phyloP scores from a whole-genome alignment of 768 basidiomycete species.

The Austroboletus festivus region DNA sequence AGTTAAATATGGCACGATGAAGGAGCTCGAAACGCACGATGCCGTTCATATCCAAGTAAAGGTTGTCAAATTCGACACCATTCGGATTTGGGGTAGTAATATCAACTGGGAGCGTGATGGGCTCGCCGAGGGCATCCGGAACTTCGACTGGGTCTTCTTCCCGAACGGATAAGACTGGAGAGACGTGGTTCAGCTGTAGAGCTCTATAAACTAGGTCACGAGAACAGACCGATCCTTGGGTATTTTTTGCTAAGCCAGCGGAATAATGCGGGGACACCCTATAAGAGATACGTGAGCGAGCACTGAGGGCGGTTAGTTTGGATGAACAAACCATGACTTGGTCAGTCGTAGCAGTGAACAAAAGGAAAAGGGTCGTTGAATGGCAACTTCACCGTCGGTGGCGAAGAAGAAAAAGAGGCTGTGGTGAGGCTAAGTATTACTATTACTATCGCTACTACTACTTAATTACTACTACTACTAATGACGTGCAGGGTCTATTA shows the following conservation, averaged over 20 bases:
- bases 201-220: not conserved
- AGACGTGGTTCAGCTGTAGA: not conserved
- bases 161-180: slow-evolving; percentile 66
- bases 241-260: slow-evolving; percentile 99
- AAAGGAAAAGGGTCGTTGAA: not conserved
- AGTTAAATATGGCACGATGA: too few species aligned
- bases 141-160: slow-evolving; percentile 82
- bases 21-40: slow-evolving; percentile 57
- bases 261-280: slow-evolving; percentile 98
- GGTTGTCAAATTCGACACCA: slow-evolving; percentile 89
- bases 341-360: not conserved
- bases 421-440: not conserved
- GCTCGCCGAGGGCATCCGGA: slow-evolving; percentile 62
- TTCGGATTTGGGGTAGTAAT: slow-evolving; percentile 88
- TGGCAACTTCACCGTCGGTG: slow-evolving; percentile 7
- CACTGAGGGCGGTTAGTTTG: not conserved
- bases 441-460: too few species aligned
- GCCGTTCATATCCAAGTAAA: slow-evolving; percentile 99
- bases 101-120: slow-evolving; percentile 72
- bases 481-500: too few species aligned
- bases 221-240: slow-evolving; percentile 82
- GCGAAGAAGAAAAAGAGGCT: not conserved
- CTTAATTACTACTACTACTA: too few species aligned
- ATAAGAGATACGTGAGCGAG: slow-evolving; percentile 7
- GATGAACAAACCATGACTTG: slow-evolving; percentile 20